Conservation (phyloP, 2,329 filamentous ascomycete species). For the Gaeumannomyces tritici region DNA sequence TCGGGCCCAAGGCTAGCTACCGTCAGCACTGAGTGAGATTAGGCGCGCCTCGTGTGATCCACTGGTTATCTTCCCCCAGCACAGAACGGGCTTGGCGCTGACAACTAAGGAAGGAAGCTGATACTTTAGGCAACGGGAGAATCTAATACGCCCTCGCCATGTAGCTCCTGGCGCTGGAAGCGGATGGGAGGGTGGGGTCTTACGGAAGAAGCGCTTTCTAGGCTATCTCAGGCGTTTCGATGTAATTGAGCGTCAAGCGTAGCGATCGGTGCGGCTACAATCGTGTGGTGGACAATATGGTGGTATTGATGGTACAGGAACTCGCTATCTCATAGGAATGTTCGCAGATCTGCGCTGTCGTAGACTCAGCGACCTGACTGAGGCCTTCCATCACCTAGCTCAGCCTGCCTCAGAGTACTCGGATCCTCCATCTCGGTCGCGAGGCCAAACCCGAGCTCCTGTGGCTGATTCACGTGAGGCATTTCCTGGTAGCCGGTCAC, state of each 20-base stretch:
- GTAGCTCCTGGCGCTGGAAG: too few relatives aligned
- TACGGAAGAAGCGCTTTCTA: too few relatives aligned
- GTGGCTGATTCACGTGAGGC: neutral
- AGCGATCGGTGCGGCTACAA: neutral
- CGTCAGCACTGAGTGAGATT: neutral
- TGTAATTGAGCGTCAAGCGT: neutral
- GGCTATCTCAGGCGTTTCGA: too few relatives aligned
- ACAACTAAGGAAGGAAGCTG: too few relatives aligned
- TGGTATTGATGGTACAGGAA: neutral
- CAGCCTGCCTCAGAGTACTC: neutral
- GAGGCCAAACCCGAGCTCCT: neutral
- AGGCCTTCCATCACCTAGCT: neutral
- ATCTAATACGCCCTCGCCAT: too few relatives aligned
- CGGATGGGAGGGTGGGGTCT: too few relatives aligned
- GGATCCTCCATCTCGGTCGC: neutral
- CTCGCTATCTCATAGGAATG: neutral
- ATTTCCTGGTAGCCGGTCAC: neutral
- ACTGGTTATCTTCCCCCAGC: neutral
- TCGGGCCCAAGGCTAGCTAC: too few relatives aligned
- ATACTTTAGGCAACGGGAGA: too few relatives aligned
- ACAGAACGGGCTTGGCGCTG: neutral
- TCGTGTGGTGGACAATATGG: neutral
- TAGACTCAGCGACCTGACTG: neutral
- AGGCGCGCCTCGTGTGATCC: neutral
- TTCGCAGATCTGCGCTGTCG: neutral